Evolutionary conservation across 352 stramenopile genomes (phyloP), one percentile per base, ranked within the genome.

Genomic region (Phytophthora ramorum): DNA sequence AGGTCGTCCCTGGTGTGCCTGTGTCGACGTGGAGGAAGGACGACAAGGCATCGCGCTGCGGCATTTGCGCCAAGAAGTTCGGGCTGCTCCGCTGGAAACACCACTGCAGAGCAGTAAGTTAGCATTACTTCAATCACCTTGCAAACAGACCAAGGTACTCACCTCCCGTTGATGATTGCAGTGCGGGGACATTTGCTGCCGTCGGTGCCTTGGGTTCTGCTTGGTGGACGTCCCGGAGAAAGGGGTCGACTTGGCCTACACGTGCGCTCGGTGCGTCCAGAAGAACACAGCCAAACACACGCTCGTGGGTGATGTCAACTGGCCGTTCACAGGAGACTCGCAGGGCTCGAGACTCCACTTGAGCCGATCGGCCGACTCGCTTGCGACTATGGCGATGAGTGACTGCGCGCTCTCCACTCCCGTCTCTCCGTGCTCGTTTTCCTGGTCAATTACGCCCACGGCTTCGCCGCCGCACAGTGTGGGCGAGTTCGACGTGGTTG

Each of bases 131-230:
- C 13, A 4, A 37, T 1, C 13, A 10, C 41, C 16, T 57, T 14
- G 43, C 22, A 22, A 49, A 52, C 17, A 14, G 7, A 28, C 56
- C n/a, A 13, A 10, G 20, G 46, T 46, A 20, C 69, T 81, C n/a
- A 80, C 45, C 14, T 32, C 26, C 45, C 63, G 13, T 38, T 62
- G 17, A 63, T 66, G 19, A 7, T 50, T 60, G 49, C 60, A 93
- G 84, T 91, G 82, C 55, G 84, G 82, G 14, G 84, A 93, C 37
- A 70, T 93, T 56, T 93, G 78, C 56, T 93, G 82, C 53, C 67
- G 80, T 50, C 72, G 80, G 9, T 93, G 82, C 59, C 71, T 93
- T 10, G 82, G 76, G 4, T 91, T 89, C 58, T 83, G 81, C 53
- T 71, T 92, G 38, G 84, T 92, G 10, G 76, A 91, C 53, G 79